Evolutionary conservation across 352 stramenopile genomes (phyloP), one percentile per base, ranked within the genome.

Genomic region (Pythium insidiosum): DNA sequence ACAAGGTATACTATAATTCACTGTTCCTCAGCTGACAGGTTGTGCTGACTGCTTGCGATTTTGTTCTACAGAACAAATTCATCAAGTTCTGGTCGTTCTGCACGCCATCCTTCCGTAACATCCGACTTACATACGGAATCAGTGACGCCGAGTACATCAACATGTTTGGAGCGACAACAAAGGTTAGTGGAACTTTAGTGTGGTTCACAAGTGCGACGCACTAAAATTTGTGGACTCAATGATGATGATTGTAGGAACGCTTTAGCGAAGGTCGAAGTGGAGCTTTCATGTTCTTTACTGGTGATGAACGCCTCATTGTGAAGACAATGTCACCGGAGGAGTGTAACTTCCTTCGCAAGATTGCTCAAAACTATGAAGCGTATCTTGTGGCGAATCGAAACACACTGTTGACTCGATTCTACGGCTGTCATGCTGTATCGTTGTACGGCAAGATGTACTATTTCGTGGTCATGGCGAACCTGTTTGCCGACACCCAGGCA

Each of bases 211-310:
- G n/a, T n/a, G n/a, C n/a, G n/a, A n/a, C n/a, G n/a, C n/a, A n/a
- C n/a, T n/a, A n/a, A n/a, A n/a, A n/a, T n/a, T n/a, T n/a, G n/a
- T n/a, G n/a, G n/a, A n/a, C n/a, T n/a, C n/a, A n/a, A n/a, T n/a
- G n/a, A n/a, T n/a, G n/a, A n/a, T n/a, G n/a, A n/a, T n/a, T n/a
- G n/a, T n/a, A n/a, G 55, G 79, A 91, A 63, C 78, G 78, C 16
- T 92, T 96, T 34, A 88, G 73, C 40, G 86, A 95, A 71, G 84
- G 84, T 18, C 68, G 77, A 20, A 90, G 72, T 63, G 86, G 86
- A 30, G 84, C 82, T 31, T 96, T 96, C 70, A 93, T 96, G 76
- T 96, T 96, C 58, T 95, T 93, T 55, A 94, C 82, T 10, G 72
- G 66, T 15, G 84, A 95, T 49, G 75, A 92, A 47, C 80, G 79